phyloP scores from a whole-genome alignment of 176 grass and related monocot genomes.

The Miscanthus lutarioriparius region DNA sequence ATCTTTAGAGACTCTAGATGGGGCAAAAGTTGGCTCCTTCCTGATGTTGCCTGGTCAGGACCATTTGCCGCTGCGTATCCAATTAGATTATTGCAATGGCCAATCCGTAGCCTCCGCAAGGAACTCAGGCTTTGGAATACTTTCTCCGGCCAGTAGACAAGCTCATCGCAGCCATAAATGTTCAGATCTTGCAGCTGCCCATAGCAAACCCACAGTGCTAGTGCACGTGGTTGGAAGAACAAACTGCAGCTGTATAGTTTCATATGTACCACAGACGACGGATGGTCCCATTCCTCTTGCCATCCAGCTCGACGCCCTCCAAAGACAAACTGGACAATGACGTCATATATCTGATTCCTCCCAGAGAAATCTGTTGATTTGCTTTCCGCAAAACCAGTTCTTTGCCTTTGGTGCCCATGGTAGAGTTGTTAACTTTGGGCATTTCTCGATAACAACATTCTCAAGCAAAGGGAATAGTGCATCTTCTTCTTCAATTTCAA shows the following conservation, averaged over 20 bases:
- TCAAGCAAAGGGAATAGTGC: neutral
- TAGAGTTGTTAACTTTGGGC: neutral
- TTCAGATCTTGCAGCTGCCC: neutral
- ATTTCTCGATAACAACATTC: neutral
- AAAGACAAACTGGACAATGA: neutral
- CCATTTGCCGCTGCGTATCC: neutral
- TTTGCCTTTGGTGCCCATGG: neutral
- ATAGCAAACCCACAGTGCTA: neutral
- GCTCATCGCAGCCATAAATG: rapidly evolving
- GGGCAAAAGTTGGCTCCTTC: neutral
- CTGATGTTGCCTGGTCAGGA: neutral
- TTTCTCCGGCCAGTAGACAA: neutral
- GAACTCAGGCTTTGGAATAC: neutral
- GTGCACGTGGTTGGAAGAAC: neutral
- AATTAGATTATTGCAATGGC: neutral
- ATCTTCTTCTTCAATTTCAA: neutral
- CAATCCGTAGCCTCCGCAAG: neutral
- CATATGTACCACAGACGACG: neutral
- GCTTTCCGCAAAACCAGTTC: neutral
- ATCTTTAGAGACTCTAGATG: neutral
- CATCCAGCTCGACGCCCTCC: neutral
- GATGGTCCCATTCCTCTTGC: neutral
- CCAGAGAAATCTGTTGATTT: neutral
- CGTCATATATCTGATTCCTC: neutral
- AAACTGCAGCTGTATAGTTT: neutral